phyloP scores from a whole-genome alignment of 768 basidiomycete genomes.

The Chalciporus piperatus region DNA sequence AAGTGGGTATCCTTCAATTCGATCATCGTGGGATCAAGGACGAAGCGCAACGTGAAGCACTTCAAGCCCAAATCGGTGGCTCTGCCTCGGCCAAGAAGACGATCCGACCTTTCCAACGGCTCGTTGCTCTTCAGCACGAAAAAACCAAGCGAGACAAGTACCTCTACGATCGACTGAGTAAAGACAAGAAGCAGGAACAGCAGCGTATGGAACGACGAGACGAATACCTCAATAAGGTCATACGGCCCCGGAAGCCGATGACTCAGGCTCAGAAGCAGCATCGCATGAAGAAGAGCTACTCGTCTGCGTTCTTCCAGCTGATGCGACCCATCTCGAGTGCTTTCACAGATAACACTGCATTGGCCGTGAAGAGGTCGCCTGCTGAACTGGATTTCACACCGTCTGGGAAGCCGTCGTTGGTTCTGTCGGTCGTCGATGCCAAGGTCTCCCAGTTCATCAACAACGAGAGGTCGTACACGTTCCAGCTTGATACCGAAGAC shows the following conservation, averaged over 20 bases:
- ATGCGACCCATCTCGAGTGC: conserved; percentile 90
- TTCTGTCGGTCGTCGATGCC: conserved; percentile 72
- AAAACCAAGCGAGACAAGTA: conserved; percentile 78
- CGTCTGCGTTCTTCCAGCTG: conserved; percentile 73
- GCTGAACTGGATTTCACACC: conserved; percentile 75
- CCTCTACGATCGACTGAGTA: conserved; percentile 63
- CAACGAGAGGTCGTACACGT: conserved; percentile 77
- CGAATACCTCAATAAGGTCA: conserved; percentile 71
- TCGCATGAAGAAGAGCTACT: conserved; percentile 87
- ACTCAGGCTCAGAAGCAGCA: conserved; percentile 65
- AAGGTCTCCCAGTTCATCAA: conserved; percentile 70
- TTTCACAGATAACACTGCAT: conserved; percentile 60
- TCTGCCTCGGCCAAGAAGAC: conserved; percentile 51
- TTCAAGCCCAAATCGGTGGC: conserved; percentile 40
- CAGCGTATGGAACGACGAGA: conserved; percentile 69
- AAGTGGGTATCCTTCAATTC: conserved; percentile 57
- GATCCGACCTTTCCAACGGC: conserved; percentile 62
- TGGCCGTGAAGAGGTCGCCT: conserved; percentile 52
- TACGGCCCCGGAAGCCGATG: conserved; percentile 54
- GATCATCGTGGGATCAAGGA: conserved; percentile 74
- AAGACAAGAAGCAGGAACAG: conserved; percentile 77
- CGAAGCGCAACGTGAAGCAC: conserved; percentile 65
- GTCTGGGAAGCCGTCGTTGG: conserved; percentile 70
- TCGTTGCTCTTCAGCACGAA: conserved; percentile 68
- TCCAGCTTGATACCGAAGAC: conserved; percentile 83